Conservation (phyloP, 495 filamentous ascomycete genomes). For the Penicillium salamii region DNA sequence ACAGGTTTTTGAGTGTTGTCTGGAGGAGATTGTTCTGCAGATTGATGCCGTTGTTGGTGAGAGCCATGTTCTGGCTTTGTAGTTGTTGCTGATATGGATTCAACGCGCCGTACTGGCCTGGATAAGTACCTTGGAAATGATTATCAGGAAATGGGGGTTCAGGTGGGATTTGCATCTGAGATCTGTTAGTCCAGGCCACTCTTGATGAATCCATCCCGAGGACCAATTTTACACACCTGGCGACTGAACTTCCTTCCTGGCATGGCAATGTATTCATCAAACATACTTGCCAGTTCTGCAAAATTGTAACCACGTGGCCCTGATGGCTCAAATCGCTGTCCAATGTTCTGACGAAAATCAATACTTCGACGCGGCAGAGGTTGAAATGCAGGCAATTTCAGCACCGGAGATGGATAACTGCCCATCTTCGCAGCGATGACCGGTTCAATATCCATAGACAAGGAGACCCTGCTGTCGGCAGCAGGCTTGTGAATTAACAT, state of each 20-base stretch:
- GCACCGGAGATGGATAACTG: conserved; percentile 32
- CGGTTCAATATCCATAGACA: conserved; percentile 39
- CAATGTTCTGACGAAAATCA: conserved; percentile 34
- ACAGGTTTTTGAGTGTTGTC: not conserved
- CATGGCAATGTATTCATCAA: conserved; percentile 45
- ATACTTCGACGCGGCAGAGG: conserved; percentile 25
- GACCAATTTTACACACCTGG: conserved; percentile 18
- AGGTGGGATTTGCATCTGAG: conserved; percentile 15
- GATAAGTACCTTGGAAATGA: conserved; percentile 6
- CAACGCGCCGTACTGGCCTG: conserved; percentile 10
- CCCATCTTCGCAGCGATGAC: conserved; percentile 34
- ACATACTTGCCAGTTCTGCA: conserved; percentile 31
- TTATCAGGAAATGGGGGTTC: conserved; percentile 1
- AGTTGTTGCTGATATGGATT: conserved; percentile 6
- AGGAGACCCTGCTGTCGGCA: conserved; percentile 24
- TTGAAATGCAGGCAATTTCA: conserved; percentile 27
- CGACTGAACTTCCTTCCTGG: conserved; percentile 34
- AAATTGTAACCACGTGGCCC: conserved; percentile 40
- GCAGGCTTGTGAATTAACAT: conserved; percentile 46
- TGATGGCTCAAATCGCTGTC: conserved; percentile 38
- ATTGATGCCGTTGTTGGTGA: conserved; percentile 1
- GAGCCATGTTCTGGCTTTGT: conserved; percentile 1
- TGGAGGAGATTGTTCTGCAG: conserved; percentile 6
- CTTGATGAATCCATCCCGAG: not conserved
- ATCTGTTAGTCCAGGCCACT: conserved; percentile 1